A percentile compares a stretch with the other conserved stretches of the same genome.
These are phyloP conservation scores for Rubia occidens DNA, from an alignment of 305 asterid genomes.

Conservation along the genomic window DNA sequence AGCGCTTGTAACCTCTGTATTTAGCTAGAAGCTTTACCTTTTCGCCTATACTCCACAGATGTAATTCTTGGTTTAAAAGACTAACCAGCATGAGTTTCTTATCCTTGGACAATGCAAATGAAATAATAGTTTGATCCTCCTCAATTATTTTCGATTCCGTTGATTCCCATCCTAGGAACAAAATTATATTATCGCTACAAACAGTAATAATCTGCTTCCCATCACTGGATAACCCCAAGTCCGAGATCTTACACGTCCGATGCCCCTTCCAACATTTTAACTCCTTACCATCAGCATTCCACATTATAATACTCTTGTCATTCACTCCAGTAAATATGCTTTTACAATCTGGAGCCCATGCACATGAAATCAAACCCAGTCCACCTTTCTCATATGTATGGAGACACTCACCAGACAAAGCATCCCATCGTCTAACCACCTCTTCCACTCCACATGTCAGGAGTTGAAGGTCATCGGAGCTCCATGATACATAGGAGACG, in stretches of 20 bases:
- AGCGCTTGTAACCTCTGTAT: constrained; percentile 66
- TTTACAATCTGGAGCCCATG: constrained; percentile 70
- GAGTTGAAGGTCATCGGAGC: constrained; percentile 56
- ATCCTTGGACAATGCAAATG: constrained; percentile 66
- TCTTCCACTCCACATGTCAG: constrained; percentile 88
- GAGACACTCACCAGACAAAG: constrained; percentile 54
- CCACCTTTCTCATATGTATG: constrained; percentile 44
- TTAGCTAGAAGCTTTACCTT: constrained; percentile 35
- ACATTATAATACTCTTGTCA: constrained; percentile 68
- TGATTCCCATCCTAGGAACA: constrained; percentile 54
- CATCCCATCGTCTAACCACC: constrained; percentile 67
- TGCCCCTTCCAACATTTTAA: constrained; percentile 61
- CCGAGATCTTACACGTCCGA: constrained; percentile 45
- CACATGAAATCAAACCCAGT: constrained; percentile 68
- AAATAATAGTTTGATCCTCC: constrained; percentile 60
- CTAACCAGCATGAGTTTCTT: constrained; percentile 62
- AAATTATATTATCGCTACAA: constrained; percentile 44
- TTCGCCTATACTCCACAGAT: constrained; percentile 66
- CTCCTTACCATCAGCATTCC: constrained; percentile 82
- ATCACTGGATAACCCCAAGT: constrained; percentile 46
- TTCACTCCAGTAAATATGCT: constrained; percentile 51
- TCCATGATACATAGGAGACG: constrained; percentile 65
- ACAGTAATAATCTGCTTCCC: constrained; percentile 64
- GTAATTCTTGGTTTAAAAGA: constrained; percentile 56
- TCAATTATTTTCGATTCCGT: constrained; percentile 46